phyloP scores from a whole-genome alignment of 192 early-diverging fungal species.

The Coemansia sp. region DNA sequence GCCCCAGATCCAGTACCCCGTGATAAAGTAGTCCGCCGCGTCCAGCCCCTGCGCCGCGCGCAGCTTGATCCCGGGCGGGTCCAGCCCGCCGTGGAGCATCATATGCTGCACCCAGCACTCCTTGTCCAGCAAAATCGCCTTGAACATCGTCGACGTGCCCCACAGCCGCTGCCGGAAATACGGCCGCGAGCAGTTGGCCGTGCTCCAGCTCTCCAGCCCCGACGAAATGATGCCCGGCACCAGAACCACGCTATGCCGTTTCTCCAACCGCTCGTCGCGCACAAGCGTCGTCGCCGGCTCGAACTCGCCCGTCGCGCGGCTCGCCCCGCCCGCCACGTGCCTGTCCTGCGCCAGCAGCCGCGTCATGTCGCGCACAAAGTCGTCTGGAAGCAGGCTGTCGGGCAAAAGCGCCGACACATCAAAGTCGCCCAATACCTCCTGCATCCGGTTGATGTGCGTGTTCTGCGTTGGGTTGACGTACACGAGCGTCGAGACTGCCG shows the following conservation, averaged over 20 bases:
- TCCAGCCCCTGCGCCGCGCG: constrained; percentile 84
- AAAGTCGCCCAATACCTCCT: constrained; percentile 57
- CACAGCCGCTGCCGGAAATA: constrained; percentile 88
- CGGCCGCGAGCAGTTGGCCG: constrained; percentile 67
- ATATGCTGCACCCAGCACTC: constrained; percentile 84
- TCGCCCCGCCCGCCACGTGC: background rate
- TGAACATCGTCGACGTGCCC: constrained; percentile 82
- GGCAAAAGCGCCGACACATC: constrained; percentile 66
- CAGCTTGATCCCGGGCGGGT: constrained; percentile 78
- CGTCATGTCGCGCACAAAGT: constrained; percentile 68
- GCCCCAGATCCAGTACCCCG: constrained; percentile 91
- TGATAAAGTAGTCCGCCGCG: constrained; percentile 87
- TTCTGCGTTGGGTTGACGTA: constrained; percentile 50
- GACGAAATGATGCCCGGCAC: constrained; percentile 89
- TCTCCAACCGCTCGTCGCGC: constrained; percentile 28
- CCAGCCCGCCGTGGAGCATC: constrained; percentile 83
- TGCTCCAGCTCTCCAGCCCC: constrained; percentile 87
- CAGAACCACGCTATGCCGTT: constrained; percentile 65
- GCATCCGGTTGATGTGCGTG: constrained; percentile 52
- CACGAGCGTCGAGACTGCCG: constrained; percentile 45
- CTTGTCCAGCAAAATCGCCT: constrained; percentile 80
- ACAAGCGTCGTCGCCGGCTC: constrained; percentile 42
- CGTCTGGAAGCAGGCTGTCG: constrained; percentile 63
- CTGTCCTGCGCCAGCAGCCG: constrained; percentile 48
- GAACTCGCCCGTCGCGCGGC: constrained; percentile 35